A percentile compares a stretch with the other conserved stretches of the same genome.
phyloP scores from a whole-genome alignment of 768 basidiomycete genomes.

The Agaricus subrufescens region DNA sequence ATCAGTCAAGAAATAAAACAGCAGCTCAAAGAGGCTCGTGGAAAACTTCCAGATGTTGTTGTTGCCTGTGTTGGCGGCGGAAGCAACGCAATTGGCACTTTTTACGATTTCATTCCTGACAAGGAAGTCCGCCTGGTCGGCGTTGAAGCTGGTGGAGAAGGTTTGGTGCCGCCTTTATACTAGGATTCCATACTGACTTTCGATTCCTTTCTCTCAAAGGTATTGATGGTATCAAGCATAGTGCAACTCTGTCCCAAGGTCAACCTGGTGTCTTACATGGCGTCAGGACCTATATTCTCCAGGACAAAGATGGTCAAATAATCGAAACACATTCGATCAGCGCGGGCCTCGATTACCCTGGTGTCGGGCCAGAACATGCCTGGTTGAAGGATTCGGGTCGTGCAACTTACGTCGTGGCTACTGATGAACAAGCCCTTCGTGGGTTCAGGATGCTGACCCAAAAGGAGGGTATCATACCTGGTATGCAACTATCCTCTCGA shows the following conservation, averaged over 20 bases:
- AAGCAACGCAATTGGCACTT: constrained; percentile 95
- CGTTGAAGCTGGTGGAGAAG: constrained; percentile 98
- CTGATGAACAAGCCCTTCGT: constrained; percentile 89
- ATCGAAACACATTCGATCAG: constrained; percentile 97
- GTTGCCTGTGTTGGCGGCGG: constrained; percentile 98
- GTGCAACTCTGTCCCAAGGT: constrained; percentile 89
- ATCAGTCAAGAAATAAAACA: constrained; percentile 93
- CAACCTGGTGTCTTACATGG: constrained; percentile 95
- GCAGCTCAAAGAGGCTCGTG: constrained; percentile 65
- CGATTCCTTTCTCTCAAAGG: constrained; percentile 35
- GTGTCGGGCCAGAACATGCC: constrained; percentile 97
- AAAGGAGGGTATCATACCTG: constrained; percentile 95
- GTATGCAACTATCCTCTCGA: constrained; percentile 31
- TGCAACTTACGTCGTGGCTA: constrained; percentile 90
- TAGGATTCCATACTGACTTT: constrained; percentile 1
- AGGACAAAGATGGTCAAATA: constrained; percentile 87
- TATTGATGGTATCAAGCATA: constrained; percentile 79
- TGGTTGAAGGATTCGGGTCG: constrained; percentile 94
- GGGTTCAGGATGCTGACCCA: constrained; percentile 93
- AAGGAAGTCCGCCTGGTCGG: constrained; percentile 83
- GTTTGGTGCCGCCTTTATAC: constrained; percentile 28
- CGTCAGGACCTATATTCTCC: constrained; percentile 91
- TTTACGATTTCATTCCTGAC: constrained; percentile 94
- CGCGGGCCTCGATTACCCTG: constrained; percentile 94
- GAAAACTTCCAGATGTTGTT: constrained; percentile 90